Percentiles rank a stretch among this genome's conserved stretches.
Evolutionary conservation across 805 yeast genomes (phyloP).

Genomic region (Maudiozyma barnettii): DNA sequence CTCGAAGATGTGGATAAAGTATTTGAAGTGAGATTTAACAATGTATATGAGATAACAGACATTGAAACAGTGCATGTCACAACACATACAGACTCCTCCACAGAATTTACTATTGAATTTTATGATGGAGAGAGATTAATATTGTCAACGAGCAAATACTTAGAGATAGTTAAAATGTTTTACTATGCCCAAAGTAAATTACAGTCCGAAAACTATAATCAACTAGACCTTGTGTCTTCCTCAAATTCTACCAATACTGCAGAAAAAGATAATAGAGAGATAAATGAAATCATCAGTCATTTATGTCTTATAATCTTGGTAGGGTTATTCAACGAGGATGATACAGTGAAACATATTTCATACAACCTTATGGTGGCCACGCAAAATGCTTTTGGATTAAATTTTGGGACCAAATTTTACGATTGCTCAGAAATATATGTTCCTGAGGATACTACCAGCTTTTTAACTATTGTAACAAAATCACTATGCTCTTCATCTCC

Average conservation of each 20-base stretch:
- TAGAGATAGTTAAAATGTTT: conserved; percentile 57
- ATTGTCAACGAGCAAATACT: conserved; percentile 36
- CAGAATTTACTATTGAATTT: conserved; percentile 40
- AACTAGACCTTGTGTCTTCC: conserved; percentile 3
- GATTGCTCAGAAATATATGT: conserved; percentile 50
- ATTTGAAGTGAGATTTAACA: conserved; percentile 30
- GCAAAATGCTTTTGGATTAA: conserved; percentile 44
- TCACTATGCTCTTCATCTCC: conserved; percentile 46
- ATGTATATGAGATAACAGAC: conserved; percentile 35
- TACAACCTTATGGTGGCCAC: conserved; percentile 51
- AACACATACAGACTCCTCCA: conserved; percentile 34
- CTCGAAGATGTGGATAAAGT: conserved; percentile 20
- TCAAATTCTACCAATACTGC: conserved; percentile 4
- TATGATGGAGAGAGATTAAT: conserved; percentile 28
- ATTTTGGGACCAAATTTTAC: conserved; percentile 45
- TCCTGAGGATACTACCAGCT: conserved; percentile 55
- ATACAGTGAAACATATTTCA: conserved; percentile 51
- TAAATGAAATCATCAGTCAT: conserved; percentile 41
- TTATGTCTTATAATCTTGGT: conserved; percentile 54
- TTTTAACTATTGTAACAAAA: conserved; percentile 46
- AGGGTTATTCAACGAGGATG: conserved; percentile 50
- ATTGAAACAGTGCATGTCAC: conserved; percentile 33
- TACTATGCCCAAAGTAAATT: conserved; percentile 52
- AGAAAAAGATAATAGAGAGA: conserved; percentile 20
- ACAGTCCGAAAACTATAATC: conserved; percentile 26